Evolutionary conservation across 2,329 filamentous ascomycete genomes (phyloP), one percentile per base, ranked within the genome.

Genomic region (Thielaviopsis populi): DNA sequence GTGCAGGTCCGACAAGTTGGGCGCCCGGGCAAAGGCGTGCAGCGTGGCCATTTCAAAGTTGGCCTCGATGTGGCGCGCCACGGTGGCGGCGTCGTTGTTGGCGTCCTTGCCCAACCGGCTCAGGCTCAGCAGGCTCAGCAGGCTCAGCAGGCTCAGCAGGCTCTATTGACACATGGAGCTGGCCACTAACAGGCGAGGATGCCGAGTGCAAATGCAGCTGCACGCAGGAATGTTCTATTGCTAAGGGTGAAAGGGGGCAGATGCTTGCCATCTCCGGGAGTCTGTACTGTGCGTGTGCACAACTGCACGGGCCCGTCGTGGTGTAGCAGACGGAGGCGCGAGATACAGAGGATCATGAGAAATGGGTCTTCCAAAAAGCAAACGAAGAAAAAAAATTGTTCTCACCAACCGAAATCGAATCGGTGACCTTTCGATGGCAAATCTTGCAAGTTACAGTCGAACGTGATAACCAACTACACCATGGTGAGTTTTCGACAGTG

Each of bases 401-500:
- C 59, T 62, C 59, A 62, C 63, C 63, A 64, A 63, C 56, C 63
- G 56, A 54, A 60, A 33, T 61, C 56, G 56, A n/a, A n/a, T n/a
- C n/a, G n/a, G n/a, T n/a, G n/a, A n/a, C n/a, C n/a, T n/a, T n/a
- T n/a, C n/a, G n/a, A n/a, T n/a, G n/a, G n/a, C n/a, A n/a, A 60
- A 61, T 54, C 41, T 56, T n/a, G 24, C 50, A 62, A 64, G 40
- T 64, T 64, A 64, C 62, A 65, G 63, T 65, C 63, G 63, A 65
- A 65, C 63, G 63, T 65, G 63, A 65, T 65, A 65, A 65, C 63
- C 63, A 65, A 53, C 63, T 65, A 65, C 63, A 65, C 63, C 63
- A 65, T 65, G 63, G 63, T 65, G 63, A 65, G 63, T 65, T 53
- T 53, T 48, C 63, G 63, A 65, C 63, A 65, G 40, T 65, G 48